These are phyloP conservation scores for Phytophthora hibernalis DNA, from an alignment of 352 stramenopile genomes.

Conservation along the genomic window DNA sequence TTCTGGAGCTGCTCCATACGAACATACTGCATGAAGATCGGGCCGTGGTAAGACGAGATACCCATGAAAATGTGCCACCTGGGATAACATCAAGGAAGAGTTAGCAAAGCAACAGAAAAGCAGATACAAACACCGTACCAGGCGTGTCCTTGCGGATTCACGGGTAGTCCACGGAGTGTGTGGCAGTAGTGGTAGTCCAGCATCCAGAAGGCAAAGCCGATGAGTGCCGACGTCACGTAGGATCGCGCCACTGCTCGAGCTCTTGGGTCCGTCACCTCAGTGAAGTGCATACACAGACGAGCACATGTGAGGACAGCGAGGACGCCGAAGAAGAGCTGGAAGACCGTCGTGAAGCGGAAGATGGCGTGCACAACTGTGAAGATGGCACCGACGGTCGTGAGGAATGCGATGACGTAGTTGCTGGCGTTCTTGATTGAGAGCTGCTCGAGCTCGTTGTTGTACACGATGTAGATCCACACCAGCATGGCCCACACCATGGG, in stretches of 20 bases:
- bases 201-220: slow-evolving; percentile 77
- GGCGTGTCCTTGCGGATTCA: slow-evolving; percentile 84
- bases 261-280: slow-evolving; percentile 54
- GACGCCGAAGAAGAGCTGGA: slow-evolving; percentile 79
- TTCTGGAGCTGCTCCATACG: slow-evolving; percentile 78
- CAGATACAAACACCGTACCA: slow-evolving; percentile 41
- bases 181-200: slow-evolving; percentile 87
- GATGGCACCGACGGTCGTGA: slow-evolving; percentile 61
- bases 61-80: slow-evolving; percentile 24
- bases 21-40: slow-evolving; percentile 90
- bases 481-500: slow-evolving; percentile 88
- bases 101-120: slow-evolving; percentile 1
- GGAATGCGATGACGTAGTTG: slow-evolving; percentile 48
- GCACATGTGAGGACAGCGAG: slow-evolving; percentile 58
- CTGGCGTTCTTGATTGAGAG: slow-evolving; percentile 50
- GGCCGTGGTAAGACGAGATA: slow-evolving; percentile 61
- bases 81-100: not conserved
- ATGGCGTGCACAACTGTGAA: slow-evolving; percentile 80
- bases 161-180: slow-evolving; percentile 52
- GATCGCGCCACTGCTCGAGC: slow-evolving; percentile 66
- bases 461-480: slow-evolving; percentile 86
- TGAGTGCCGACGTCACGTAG: slow-evolving; percentile 68
- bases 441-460: slow-evolving; percentile 73
- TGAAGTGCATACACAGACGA: slow-evolving; percentile 69
- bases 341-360: slow-evolving; percentile 80